Conservation (phyloP, 129 eudicot species). For the Oenanthe sinensis region DNA sequence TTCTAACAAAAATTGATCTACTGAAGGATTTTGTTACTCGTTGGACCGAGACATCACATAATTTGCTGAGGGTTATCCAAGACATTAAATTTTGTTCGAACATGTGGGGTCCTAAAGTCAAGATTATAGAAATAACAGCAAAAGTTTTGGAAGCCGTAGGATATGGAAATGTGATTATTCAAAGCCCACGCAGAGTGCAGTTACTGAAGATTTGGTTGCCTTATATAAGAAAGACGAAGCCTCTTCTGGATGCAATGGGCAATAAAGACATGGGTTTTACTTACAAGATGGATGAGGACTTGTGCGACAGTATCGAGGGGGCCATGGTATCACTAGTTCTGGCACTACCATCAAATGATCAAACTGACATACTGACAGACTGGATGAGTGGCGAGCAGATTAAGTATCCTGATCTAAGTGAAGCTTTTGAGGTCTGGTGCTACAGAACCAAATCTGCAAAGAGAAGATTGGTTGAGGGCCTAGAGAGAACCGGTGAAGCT, state of each 20-base stretch:
- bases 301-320: conserved; percentile 71
- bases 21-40: conserved; percentile 66
- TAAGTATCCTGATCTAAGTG: conserved; percentile 75
- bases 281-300: conserved; percentile 74
- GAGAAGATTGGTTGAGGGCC: conserved; percentile 71
- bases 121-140: conserved; percentile 53
- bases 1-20: conserved; percentile 57
- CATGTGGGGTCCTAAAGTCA: conserved; percentile 56
- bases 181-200: conserved; percentile 42
- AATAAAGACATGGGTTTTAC: conserved; percentile 32
- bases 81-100: conserved; percentile 30
- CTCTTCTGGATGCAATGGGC: conserved; percentile 48
- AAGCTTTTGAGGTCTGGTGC: conserved; percentile 97
- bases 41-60: conserved; percentile 53
- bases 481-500: conserved; percentile 46
- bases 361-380: conserved; percentile 73
- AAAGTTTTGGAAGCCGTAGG: conserved; percentile 92
- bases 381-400: conserved; percentile 66
- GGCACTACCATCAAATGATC: conserved; percentile 79
- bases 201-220: conserved; percentile 68
- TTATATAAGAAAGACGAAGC: conserved; percentile 56
- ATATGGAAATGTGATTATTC: conserved; percentile 74
- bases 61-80: conserved; percentile 33
- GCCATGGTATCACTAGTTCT: conserved; percentile 67
- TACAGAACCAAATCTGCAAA: conserved; percentile 85